Percentiles rank a stretch among this genome's conserved stretches.
Evolutionary conservation across 495 filamentous ascomycete species (phyloP).

Genomic region (Aspergillus mulundensis): DNA sequence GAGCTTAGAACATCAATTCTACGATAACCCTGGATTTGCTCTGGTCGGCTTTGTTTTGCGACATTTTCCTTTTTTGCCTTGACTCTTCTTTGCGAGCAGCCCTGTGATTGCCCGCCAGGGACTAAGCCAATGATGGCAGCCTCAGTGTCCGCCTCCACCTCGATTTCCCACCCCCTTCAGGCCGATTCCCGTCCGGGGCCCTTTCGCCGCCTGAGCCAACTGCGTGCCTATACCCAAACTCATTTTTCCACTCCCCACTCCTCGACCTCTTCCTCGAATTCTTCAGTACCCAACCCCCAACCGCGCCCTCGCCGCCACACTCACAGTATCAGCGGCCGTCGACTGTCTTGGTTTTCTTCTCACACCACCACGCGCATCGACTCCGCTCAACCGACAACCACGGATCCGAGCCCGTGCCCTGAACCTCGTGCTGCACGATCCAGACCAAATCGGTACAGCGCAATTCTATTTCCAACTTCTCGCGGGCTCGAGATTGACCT

Average conservation of each 20-base stretch:
- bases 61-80: neutral
- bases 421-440: conserved; percentile 28
- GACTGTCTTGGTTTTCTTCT: conserved; percentile 37
- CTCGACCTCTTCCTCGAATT: conserved; percentile 45
- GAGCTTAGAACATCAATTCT: neutral
- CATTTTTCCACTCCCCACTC: conserved; percentile 50
- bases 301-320: conserved; percentile 32
- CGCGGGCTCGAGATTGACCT: conserved; percentile 26
- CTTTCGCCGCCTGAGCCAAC: conserved; percentile 67
- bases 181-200: conserved; percentile 51
- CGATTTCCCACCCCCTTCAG: conserved; percentile 25
- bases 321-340: conserved; percentile 35
- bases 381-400: conserved; percentile 22
- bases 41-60: neutral
- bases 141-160: conserved; percentile 41
- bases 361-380: conserved; percentile 18
- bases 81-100: neutral
- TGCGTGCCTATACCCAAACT: conserved; percentile 67
- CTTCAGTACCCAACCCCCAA: conserved; percentile 19
- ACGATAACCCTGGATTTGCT: neutral
- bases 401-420: conserved; percentile 32
- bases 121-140: conserved; percentile 31
- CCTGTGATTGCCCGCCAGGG: conserved; percentile 1
- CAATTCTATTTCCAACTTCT: conserved; percentile 28
- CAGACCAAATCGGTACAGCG: conserved; percentile 33